phyloP scores from a whole-genome alignment of 1,284 basidiomycete species.

The Stereum hirsutum region DNA sequence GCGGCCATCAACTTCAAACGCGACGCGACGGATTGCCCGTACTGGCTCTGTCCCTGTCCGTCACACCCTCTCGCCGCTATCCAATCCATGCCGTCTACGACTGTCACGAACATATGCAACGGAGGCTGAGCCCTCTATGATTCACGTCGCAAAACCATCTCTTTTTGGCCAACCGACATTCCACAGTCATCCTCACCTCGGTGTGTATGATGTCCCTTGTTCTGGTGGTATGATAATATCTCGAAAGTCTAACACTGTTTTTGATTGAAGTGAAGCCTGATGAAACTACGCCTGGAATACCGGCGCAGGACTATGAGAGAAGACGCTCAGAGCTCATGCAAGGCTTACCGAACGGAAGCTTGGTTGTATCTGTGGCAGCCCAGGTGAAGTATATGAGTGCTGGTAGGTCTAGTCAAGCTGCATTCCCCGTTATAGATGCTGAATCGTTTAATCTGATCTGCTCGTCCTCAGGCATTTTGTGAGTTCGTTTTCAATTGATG shows the following conservation, averaged over 20 bases:
- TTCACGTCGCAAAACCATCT: constrained; percentile 10
- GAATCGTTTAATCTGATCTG: constrained; percentile 2
- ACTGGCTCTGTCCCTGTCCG: too few species aligned
- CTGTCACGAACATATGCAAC: constrained; percentile 5
- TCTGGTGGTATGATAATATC: background rate
- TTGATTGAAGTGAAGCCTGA: constrained; percentile 19
- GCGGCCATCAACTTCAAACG: too few species aligned
- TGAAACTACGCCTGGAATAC: constrained; percentile 85
- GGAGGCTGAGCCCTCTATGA: constrained; percentile 5
- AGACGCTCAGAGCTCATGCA: constrained; percentile 72
- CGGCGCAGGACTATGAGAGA: constrained; percentile 75
- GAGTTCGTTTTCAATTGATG: constrained; percentile 14
- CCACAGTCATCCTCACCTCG: constrained; percentile 11
- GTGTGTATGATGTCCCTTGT: constrained; percentile 4
- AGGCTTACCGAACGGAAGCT: constrained; percentile 62
- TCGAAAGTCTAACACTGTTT: background rate
- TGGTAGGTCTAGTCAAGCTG: constrained; percentile 42
- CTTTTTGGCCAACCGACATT: constrained; percentile 11
- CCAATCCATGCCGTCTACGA: too few species aligned
- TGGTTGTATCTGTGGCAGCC: constrained; percentile 77
- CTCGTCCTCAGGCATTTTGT: constrained; percentile 37
- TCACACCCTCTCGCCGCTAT: too few species aligned
- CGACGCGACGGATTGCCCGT: too few species aligned
- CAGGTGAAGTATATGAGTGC: constrained; percentile 84
- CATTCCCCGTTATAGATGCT: background rate